Evolutionary conservation across 129 eudicot genomes (phyloP).

Genomic region (Solidago caesia): DNA sequence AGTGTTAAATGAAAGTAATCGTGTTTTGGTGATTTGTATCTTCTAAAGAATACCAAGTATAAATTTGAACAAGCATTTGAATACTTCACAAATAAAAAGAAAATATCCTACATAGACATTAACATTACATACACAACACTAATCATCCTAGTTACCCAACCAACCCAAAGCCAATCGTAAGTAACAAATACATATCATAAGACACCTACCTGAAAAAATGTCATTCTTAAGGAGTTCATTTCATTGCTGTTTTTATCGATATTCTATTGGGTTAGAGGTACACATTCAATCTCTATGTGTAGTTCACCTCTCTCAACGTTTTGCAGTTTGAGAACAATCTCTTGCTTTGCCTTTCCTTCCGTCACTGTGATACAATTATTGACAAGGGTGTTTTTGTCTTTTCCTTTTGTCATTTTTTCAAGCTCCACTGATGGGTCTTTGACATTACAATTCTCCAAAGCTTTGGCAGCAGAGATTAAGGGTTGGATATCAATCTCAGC

Average conservation of each 20-base stretch:
- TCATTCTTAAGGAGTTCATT: not conserved
- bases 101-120: constrained; percentile 12
- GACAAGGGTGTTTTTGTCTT: constrained; percentile 48
- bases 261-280: constrained; percentile 71
- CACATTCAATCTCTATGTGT: constrained; percentile 81
- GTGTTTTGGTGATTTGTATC: not conserved
- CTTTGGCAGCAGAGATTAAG: constrained; percentile 70
- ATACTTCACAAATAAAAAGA: not conserved
- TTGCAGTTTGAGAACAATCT: constrained; percentile 58
- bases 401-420: constrained; percentile 47
- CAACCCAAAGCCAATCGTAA: not conserved
- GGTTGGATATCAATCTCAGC: constrained; percentile 90
- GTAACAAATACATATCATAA: constrained; percentile 25
- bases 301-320: constrained; percentile 77
- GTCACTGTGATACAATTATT: constrained; percentile 43
- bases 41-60: not conserved
- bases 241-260: not conserved
- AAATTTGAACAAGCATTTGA: not conserved
- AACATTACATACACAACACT: constrained; percentile 24
- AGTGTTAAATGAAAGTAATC: not conserved
- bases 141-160: constrained; percentile 17
- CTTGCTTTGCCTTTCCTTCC: constrained; percentile 70
- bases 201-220: not conserved
- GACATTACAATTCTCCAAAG: constrained; percentile 40
- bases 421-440: constrained; percentile 43